Evolutionary conservation across 139 green algal genomes (phyloP), one percentile per base, ranked within the genome.

Genomic region (Zygnema cylindricum): DNA sequence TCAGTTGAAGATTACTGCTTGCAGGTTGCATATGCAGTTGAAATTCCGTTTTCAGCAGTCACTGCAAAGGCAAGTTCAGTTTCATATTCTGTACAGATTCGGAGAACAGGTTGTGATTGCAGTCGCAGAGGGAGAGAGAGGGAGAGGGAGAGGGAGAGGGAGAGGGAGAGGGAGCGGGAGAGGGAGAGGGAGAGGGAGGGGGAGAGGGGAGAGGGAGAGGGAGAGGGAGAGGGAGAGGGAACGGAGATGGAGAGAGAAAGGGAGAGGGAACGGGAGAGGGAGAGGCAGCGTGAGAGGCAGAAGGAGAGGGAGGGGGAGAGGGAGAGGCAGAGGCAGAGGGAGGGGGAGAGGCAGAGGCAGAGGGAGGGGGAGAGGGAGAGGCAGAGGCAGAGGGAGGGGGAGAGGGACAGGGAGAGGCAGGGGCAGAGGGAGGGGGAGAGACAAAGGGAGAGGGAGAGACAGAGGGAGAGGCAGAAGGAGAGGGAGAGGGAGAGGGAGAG

Each of bases 351-450:
- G 16, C 7, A 79, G 71, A 42, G 38, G 43, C 7, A 54, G 36
- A 41, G 71, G 11, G 38, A 42, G 38, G 43, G 38, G 43, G 71
- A 79, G 71, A 79, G 71, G 11, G 71, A 79, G 71, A 79, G 71
- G 43, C 7, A 79, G 38, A 79, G 71, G 16, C 7, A 42, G 76
- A 69, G 76, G n/a, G 55, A 84, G 33, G 36, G 41, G 3, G 33
- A 54, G 38, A 54, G 76, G 38, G 41, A 38, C n/a, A n/a, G 78
- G 38, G 38, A 85, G 35, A 81, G 2, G 77, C 0, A 39, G 78
- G 38, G 78, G 38, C 16, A 85, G 35, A 85, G 78, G 23, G 35
- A 79, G 35, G 73, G 78, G 73, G 40, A 77, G 32, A 77, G 78
- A 77, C 1, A 43, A 2, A 84, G 76, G 63, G 33, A 84, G 33